Base-by-base conservation (phyloP, 192 early-diverging fungal genomes). In the Dissophora ornata region DNA sequence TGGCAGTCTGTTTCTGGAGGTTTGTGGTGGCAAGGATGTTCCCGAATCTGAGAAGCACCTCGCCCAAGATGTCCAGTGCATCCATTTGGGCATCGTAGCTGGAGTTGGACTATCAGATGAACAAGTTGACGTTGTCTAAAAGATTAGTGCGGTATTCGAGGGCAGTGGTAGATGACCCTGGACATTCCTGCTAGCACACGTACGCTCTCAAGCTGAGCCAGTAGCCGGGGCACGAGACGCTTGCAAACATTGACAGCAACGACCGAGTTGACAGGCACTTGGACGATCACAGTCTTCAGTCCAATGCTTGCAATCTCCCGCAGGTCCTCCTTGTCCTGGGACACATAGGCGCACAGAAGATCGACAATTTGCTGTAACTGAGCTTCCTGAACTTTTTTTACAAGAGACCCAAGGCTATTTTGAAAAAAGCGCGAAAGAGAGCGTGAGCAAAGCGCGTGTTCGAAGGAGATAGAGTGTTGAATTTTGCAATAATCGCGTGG, bases 251-350 rank as follows among this genome's bases (percentile, higher is more conserved):
- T 86, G 22, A 67, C 63, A 25, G 90, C 82, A 26, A 79, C 73
- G 1, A 65, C 53, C 12, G 83, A 79, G 60, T 82, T 79, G 25
- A 80, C 45, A 28, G 91, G 89, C 0, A 96, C 79, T 70, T 94
- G 91, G 5, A 84, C 64, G 46, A 96, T 83, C 13, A 96, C 89
- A 5, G 93, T 92, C 78, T 96, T 96, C 42, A 89, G 83, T 59
- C 92, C 92, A 53, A 95, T 94, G 47, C 90, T 90, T 18, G 93
- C 91, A 81, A 96, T 92, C 61, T 94, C 94, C 6, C 93, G 82
- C 32, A 93, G 74, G 44, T 89, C 89, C 32, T 92, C 92, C 44
- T 86, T 84, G 77, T 83, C 63, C 84, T 87, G 70, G 10, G 82
- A 58, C 78, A 85, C 67, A 81, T 83, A 80, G 21, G 69, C 68